Evolutionary conservation across 139 green algal genomes (phyloP).

Genomic region (Pseudopediastrum boryanum): DNA sequence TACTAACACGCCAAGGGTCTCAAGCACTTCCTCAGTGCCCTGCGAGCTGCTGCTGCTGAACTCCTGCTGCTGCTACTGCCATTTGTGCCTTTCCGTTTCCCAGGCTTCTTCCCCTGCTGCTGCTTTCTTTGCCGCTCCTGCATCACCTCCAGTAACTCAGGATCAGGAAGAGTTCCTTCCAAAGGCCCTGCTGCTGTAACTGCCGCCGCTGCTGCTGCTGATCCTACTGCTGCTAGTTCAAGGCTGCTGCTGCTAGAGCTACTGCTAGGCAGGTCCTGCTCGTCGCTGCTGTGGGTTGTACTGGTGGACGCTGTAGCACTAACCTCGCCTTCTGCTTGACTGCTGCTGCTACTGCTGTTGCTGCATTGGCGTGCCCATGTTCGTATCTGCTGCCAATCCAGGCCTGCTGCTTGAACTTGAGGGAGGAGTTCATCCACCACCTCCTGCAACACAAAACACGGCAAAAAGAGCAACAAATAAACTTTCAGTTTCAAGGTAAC

Average conservation of each 20-base stretch:
- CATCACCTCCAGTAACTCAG: too few species aligned
- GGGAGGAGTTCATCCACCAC: neutral
- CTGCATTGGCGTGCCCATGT: too few species aligned
- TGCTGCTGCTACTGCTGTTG: neutral
- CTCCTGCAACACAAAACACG: slow-evolving; percentile 16
- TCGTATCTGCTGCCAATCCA: slow-evolving; percentile 32
- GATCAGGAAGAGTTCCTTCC: neutral
- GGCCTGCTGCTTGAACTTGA: neutral
- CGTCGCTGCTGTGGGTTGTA: too few species aligned
- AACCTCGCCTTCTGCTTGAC: neutral
- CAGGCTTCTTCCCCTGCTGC: slow-evolving; percentile 8
- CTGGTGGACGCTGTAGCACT: too few species aligned
- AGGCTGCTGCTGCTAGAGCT: neutral
- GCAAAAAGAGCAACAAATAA: neutral
- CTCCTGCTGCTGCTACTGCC: slow-evolving; percentile 18
- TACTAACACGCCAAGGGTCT: too few species aligned
- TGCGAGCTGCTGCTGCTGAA: slow-evolving; percentile 2
- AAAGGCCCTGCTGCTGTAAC: neutral
- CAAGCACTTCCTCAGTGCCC: too few species aligned
- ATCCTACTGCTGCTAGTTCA: neutral
- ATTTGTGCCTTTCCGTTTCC: too few species aligned
- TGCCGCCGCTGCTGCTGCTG: slow-evolving; percentile 10
- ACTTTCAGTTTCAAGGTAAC: neutral
- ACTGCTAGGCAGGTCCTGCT: too few species aligned
- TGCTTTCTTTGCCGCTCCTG: too few species aligned